Conservation (phyloP, 2,329 filamentous ascomycete species). For the Sarocladiaceae sp. region DNA sequence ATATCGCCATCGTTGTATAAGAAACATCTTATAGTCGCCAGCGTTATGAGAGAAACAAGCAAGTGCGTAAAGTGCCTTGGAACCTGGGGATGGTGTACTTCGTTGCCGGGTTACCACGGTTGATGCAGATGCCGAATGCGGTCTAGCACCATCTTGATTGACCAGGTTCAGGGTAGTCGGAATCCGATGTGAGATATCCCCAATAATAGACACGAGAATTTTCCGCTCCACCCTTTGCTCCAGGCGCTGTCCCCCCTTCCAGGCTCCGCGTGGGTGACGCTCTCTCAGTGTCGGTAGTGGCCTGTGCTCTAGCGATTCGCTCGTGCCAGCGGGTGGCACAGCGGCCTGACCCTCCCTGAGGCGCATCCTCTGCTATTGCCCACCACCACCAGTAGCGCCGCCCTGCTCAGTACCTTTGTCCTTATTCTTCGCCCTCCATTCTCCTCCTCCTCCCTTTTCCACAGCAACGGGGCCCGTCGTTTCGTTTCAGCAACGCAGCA, state of each 20-base stretch:
- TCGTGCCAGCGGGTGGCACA: too few relatives aligned
- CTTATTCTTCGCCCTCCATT: neutral
- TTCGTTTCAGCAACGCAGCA: constrained; percentile 9
- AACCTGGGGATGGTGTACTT: neutral
- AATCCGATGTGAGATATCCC: neutral
- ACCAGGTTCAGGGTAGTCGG: constrained; percentile 1
- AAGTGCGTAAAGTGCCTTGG: too few relatives aligned
- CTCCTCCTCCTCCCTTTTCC: constrained; percentile 11
- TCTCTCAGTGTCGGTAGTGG: constrained; percentile 1
- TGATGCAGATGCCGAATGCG: neutral
- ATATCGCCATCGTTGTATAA: too few relatives aligned
- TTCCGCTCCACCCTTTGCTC: constrained; percentile 1
- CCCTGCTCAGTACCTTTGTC: constrained; percentile 3
- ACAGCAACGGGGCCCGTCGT: constrained; percentile 12
- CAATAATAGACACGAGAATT: neutral
- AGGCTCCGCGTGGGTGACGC: too few relatives aligned
- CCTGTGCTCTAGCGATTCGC: too few relatives aligned
- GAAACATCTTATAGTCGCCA: too few relatives aligned
- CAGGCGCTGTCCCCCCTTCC: neutral
- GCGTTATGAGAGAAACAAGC: too few relatives aligned
- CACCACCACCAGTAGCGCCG: too few relatives aligned
- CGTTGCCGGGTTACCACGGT: constrained; percentile 5
- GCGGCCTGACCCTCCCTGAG: too few relatives aligned
- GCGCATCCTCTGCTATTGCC: too few relatives aligned
- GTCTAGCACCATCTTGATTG: neutral